Evolutionary conservation across 1,139 yeast genomes (phyloP).

Genomic region (Geotrichum australiense): DNA sequence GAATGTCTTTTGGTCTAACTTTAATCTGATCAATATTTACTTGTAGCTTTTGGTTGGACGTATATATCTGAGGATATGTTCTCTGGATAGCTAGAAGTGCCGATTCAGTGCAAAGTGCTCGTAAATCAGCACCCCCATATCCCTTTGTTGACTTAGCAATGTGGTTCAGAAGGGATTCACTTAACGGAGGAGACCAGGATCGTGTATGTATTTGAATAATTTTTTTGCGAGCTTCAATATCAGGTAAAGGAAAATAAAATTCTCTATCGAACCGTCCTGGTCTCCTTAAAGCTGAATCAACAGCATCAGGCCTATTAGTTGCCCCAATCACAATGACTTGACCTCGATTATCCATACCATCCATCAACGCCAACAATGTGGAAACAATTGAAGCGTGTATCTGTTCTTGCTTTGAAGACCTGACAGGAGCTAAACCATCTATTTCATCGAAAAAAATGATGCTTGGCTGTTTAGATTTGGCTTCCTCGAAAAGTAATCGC

Average conservation of each 20-base stretch:
- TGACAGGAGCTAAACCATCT: slow-evolving; percentile 95
- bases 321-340: slow-evolving; percentile 98
- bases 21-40: slow-evolving; percentile 65
- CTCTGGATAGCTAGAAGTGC: slow-evolving; percentile 88
- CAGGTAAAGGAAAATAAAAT: slow-evolving; percentile 91
- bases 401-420: slow-evolving; percentile 95
- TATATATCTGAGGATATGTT: slow-evolving; percentile 86
- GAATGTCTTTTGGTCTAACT: slow-evolving; percentile 80
- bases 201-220: slow-evolving; percentile 79
- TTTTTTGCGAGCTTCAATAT: slow-evolving; percentile 64
- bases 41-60: slow-evolving; percentile 60
- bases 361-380: slow-evolving; percentile 90
- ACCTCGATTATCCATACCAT: slow-evolving; percentile 96
- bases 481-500: slow-evolving; percentile 86
- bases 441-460: slow-evolving; percentile 95
- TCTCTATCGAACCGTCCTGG: slow-evolving; percentile 97
- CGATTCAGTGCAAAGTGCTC: slow-evolving; percentile 95
- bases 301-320: slow-evolving; percentile 93
- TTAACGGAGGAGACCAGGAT: slow-evolving; percentile 75
- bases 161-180: slow-evolving; percentile 50
- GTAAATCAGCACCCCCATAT: slow-evolving; percentile 93
- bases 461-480: slow-evolving; percentile 90
- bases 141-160: slow-evolving; percentile 88
- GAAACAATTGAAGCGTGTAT: slow-evolving; percentile 97
- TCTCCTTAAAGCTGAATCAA: slow-evolving; percentile 92